phyloP scores from a whole-genome alignment of 1,284 basidiomycete species.

The Ceratobasidium sp. region DNA sequence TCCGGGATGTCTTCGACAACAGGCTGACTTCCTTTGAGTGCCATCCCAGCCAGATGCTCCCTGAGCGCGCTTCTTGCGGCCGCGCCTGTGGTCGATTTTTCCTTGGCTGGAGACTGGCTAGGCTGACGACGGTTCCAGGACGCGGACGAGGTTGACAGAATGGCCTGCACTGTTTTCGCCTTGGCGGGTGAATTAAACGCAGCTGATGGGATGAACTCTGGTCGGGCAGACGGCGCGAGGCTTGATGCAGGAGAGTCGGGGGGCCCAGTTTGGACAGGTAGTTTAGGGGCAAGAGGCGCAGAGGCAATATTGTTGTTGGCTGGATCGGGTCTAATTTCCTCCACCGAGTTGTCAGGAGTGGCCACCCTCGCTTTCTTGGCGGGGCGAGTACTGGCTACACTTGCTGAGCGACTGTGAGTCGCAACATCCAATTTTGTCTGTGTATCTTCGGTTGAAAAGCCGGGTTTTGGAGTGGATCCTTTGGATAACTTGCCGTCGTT shows the following conservation, averaged over 20 bases:
- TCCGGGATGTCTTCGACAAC: constrained; percentile 45
- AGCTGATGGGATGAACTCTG: constrained; percentile 11
- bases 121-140: constrained; percentile 52
- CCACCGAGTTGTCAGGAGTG: constrained; percentile 18
- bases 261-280: neutral
- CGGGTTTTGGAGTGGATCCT: neutral
- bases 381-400: neutral
- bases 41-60: constrained; percentile 59
- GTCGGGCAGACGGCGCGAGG: constrained; percentile 3
- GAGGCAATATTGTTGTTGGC: neutral
- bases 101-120: neutral
- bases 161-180: constrained; percentile 53
- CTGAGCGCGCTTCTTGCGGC: constrained; percentile 53
- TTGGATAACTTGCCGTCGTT: constrained; percentile 47
- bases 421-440: constrained; percentile 30
- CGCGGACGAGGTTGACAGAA: constrained; percentile 57
- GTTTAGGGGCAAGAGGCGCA: neutral
- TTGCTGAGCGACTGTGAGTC: neutral
- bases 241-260: neutral
- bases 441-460: neutral
- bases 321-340: neutral
- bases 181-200: constrained; percentile 36
- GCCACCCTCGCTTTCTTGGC: constrained; percentile 16
- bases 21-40: constrained; percentile 57
- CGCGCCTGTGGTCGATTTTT: constrained; percentile 40